Evolutionary conservation across 2,329 filamentous ascomycete species (phyloP).

Genomic region (Aschersonia sp.): DNA sequence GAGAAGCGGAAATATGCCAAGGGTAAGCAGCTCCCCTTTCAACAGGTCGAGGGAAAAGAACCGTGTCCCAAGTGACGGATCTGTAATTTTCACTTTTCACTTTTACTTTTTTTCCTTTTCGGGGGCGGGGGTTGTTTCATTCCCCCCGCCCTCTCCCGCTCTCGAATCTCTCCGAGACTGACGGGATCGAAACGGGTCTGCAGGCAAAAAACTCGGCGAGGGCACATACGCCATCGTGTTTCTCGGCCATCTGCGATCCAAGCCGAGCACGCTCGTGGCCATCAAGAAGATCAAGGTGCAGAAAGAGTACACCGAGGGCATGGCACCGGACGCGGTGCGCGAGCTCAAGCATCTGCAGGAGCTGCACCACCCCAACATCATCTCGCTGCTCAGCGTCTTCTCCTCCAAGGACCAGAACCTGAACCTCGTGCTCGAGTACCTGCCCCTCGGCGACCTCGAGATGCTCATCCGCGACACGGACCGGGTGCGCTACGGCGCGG

Average conservation of each 20-base stretch:
- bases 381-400: constrained; percentile 83
- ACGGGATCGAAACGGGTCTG: background rate
- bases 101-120: too few relatives aligned
- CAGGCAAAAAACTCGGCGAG: constrained; percentile 82
- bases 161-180: background rate
- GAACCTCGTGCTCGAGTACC: constrained; percentile 85
- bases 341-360: constrained; percentile 95
- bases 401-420: constrained; percentile 93
- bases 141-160: background rate
- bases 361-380: constrained; percentile 88
- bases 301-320: constrained; percentile 76
- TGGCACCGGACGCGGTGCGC: constrained; percentile 86
- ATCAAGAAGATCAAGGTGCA: constrained; percentile 89
- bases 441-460: constrained; percentile 88
- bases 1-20: constrained; percentile 84
- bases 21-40: constrained; percentile 29
- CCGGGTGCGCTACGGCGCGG: constrained; percentile 64
- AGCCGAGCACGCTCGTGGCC: constrained; percentile 65
- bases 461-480: constrained; percentile 80
- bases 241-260: constrained; percentile 62
- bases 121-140: background rate
- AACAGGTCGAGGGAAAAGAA: too few relatives aligned
- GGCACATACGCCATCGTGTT: constrained; percentile 96
- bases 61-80: too few relatives aligned
- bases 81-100: too few relatives aligned